These are phyloP conservation scores for Tetracladium setigerum DNA, from an alignment of 495 filamentous ascomycete genomes.

Conservation along the genomic window DNA sequence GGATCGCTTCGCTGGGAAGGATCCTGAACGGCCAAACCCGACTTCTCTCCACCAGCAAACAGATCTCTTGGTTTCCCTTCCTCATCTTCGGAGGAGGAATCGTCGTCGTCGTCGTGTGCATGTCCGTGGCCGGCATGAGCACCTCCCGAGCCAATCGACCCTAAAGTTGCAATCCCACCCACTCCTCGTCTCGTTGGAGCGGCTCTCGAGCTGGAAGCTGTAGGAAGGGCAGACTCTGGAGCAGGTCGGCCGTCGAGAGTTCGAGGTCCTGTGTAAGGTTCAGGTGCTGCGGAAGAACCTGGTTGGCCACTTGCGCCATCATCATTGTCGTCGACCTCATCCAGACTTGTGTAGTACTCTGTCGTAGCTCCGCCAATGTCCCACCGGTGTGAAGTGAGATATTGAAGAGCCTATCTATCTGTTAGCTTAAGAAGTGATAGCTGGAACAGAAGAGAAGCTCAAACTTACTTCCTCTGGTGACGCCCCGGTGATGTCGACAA, in stretches of 20 bases:
- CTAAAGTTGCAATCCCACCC: conserved; percentile 48
- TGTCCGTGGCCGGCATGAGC: conserved; percentile 36
- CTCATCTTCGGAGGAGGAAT: conserved; percentile 54
- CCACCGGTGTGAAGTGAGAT: conserved; percentile 61
- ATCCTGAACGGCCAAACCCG: conserved; percentile 89
- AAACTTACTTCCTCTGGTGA: conserved; percentile 53
- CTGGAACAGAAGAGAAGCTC: background rate
- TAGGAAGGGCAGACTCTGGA: conserved; percentile 25
- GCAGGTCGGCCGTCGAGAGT: conserved; percentile 49
- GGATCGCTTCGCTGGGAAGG: conserved; percentile 52
- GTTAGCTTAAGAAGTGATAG: background rate
- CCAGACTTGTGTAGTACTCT: conserved; percentile 62
- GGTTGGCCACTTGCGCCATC: conserved; percentile 20
- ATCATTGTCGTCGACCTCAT: conserved; percentile 44
- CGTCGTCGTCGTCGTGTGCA: conserved; percentile 48
- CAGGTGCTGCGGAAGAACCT: conserved; percentile 21
- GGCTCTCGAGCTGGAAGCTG: conserved; percentile 26
- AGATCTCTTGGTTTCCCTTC: conserved; percentile 65
- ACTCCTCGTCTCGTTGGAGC: conserved; percentile 31
- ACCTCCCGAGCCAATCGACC: conserved; percentile 36
- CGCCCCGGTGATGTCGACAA: conserved; percentile 64
- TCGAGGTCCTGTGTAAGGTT: conserved; percentile 44
- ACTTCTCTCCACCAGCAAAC: conserved; percentile 95
- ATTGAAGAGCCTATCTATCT: conserved; percentile 56
- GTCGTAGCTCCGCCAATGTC: conserved; percentile 59